phyloP scores from a whole-genome alignment of 164 flowering plant species.

The Chimonanthus salicifolius region DNA sequence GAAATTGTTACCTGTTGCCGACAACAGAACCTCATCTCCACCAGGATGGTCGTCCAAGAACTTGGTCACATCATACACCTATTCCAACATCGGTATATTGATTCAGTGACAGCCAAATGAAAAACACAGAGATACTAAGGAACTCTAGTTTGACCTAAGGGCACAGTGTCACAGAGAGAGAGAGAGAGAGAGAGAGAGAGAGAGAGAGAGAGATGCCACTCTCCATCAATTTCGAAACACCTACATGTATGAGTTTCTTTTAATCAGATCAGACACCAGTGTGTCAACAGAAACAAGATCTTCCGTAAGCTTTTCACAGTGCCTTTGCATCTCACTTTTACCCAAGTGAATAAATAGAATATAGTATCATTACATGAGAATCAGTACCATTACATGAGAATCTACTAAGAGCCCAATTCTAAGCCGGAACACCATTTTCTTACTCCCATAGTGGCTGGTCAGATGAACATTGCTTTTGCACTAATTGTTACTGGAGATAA shows the following conservation, averaged over 20 bases:
- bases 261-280: not conserved
- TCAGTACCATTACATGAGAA: too few species aligned
- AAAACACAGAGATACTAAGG: not conserved
- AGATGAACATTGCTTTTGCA: not conserved
- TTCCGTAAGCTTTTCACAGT: not conserved
- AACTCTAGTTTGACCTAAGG: not conserved
- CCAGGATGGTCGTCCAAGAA: constrained; percentile 73
- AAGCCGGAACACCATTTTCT: too few species aligned
- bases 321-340: not conserved
- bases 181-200: accelerated
- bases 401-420: too few species aligned
- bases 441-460: not conserved
- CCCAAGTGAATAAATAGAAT: not conserved
- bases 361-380: too few species aligned
- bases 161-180: not conserved
- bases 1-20: constrained; percentile 45
- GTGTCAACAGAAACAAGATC: not conserved
- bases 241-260: not conserved
- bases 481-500: not conserved
- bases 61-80: constrained; percentile 67
- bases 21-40: constrained; percentile 58
- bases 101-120: not conserved
- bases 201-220: not conserved
- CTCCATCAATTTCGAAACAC: not conserved
- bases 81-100: constrained; percentile 7